Conservation (phyloP, 1,139 yeast species). For the Williopsis jadinii region DNA sequence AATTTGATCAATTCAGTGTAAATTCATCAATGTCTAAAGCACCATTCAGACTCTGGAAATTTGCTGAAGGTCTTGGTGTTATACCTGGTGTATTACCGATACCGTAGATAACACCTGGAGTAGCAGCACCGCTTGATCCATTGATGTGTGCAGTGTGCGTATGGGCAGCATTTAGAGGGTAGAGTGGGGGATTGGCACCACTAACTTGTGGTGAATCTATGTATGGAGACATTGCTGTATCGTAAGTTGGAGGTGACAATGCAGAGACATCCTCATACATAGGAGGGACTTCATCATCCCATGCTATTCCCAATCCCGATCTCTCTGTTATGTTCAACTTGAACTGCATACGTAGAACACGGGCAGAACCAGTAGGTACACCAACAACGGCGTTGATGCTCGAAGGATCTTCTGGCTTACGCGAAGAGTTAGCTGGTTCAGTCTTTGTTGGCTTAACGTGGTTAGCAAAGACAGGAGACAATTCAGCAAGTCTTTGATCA, state of each 20-base stretch:
- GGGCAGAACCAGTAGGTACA: constrained; percentile 88
- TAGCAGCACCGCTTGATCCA: constrained; percentile 12
- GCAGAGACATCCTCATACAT: constrained; percentile 80
- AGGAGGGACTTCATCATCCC: constrained; percentile 99
- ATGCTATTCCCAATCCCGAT: constrained; percentile 91
- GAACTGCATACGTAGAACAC: constrained; percentile 93
- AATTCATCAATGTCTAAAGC: constrained; percentile 20
- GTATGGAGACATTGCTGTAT: constrained; percentile 23
- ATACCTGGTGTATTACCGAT: constrained; percentile 29
- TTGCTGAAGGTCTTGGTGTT: constrained; percentile 21
- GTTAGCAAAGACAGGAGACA: constrained; percentile 34
- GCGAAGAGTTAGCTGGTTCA: constrained; percentile 7
- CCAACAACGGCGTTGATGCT: constrained; percentile 34
- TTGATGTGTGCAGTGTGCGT: constrained; percentile 22
- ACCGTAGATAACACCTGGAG: constrained; percentile 40
- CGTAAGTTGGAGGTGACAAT: constrained; percentile 80
- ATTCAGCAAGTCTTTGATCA: constrained; percentile 34
- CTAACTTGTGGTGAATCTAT: constrained; percentile 4
- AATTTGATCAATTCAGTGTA: constrained; percentile 6
- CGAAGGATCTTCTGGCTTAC: constrained; percentile 2
- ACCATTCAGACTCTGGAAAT: constrained; percentile 18
- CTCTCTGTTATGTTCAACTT: constrained; percentile 75
- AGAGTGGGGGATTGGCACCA: constrained; percentile 17
- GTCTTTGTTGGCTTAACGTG: constrained; percentile 18
- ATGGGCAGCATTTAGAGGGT: constrained; percentile 23